A percentile compares a stretch with the other conserved stretches of the same genome.
These are phyloP conservation scores for Colletotrichum truncatum DNA, from an alignment of 2,329 filamentous ascomycete genomes.

Conservation along the genomic window DNA sequence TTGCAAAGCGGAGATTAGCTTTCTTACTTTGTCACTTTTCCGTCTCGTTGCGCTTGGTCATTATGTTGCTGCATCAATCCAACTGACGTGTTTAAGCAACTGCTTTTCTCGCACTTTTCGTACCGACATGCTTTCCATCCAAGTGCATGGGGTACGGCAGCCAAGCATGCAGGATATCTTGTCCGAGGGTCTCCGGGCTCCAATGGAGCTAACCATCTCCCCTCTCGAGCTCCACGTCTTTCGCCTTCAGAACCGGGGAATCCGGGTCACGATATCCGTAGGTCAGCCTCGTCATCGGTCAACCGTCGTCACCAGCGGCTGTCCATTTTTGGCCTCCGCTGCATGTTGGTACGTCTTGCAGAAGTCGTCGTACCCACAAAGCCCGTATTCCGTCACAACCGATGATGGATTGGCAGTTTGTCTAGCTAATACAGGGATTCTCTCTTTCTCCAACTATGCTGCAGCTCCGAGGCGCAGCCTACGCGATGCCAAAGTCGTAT, in stretches of 20 bases:
- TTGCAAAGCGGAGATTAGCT: constrained; percentile 54
- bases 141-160: constrained; percentile 25
- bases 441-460: constrained; percentile 14
- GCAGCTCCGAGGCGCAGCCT: background rate
- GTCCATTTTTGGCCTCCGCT: constrained; percentile 38
- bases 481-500: constrained; percentile 33
- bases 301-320: constrained; percentile 38
- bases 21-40: constrained; percentile 46
- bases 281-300: constrained; percentile 49
- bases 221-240: constrained; percentile 50
- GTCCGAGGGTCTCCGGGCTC: constrained; percentile 30
- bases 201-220: constrained; percentile 40
- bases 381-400: constrained; percentile 45
- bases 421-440: constrained; percentile 43
- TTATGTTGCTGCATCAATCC: constrained; percentile 38
- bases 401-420: constrained; percentile 40
- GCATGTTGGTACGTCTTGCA: constrained; percentile 40
- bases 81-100: constrained; percentile 37
- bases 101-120: constrained; percentile 35
- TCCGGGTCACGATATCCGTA: constrained; percentile 52
- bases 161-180: constrained; percentile 32
- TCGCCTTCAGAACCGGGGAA: constrained; percentile 57
- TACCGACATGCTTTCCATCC: constrained; percentile 39
- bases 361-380: constrained; percentile 33
- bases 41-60: background rate